A percentile compares a stretch with the other conserved stretches of the same genome.
Conservation (phyloP, 2,329 filamentous ascomycete species). For the Ophiostoma sp. region DNA sequence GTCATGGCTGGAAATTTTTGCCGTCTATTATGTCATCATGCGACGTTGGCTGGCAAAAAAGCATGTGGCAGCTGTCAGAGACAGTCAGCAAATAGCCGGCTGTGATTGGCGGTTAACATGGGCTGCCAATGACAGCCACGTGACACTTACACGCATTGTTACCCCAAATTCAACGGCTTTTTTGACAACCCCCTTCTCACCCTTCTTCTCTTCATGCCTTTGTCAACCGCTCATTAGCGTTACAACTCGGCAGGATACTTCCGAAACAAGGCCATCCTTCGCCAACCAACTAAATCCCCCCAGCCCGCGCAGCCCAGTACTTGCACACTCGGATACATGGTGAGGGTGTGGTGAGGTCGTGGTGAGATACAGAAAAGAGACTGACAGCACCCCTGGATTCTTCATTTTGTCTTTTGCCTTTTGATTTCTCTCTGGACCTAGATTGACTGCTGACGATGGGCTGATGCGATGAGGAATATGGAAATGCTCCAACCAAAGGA, state of each 20-base stretch:
- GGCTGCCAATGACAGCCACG: not conserved
- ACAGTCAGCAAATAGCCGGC: not conserved
- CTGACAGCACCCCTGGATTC: not conserved
- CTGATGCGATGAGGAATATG: no score
- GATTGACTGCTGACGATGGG: not conserved
- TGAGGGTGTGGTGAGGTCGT: not conserved
- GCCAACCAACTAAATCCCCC: not conserved
- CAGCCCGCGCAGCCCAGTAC: not conserved
- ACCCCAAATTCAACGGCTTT: not conserved
- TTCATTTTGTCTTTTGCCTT: not conserved
- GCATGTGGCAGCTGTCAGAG: not conserved
- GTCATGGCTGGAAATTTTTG: not conserved
- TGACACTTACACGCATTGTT: constrained; percentile 1
- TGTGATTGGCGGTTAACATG: not conserved
- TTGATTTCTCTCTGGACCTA: not conserved
- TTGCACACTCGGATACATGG: not conserved
- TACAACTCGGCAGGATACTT: constrained; percentile 13
- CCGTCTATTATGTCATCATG: constrained; percentile 9
- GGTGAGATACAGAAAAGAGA: not conserved
- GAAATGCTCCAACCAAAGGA: not conserved
- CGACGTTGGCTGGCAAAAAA: not conserved
- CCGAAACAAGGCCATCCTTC: not conserved
- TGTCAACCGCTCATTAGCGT: constrained; percentile 5
- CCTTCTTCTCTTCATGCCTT: not conserved
- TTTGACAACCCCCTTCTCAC: not conserved